These are phyloP conservation scores for Phytopythium litorale DNA, from an alignment of 352 stramenopile genomes.

Conservation along the genomic window DNA sequence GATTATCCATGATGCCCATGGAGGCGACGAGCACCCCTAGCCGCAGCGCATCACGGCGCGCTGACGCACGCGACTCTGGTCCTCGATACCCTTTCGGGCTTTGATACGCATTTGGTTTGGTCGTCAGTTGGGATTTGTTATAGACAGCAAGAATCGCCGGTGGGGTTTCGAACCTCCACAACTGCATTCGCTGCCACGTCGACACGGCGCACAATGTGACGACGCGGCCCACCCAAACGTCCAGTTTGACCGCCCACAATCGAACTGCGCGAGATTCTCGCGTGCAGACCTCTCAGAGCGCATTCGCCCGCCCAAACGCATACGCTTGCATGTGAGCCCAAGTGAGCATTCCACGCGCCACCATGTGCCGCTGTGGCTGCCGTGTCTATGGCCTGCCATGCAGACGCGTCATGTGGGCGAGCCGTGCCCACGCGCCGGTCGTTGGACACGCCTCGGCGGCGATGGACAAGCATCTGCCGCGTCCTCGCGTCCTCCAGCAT, in stretches of 20 bases:
- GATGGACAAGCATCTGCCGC: constrained; percentile 7
- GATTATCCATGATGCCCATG: neutral
- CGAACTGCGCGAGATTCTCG: constrained; percentile 5
- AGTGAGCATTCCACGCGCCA: neutral
- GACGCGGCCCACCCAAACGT: constrained; percentile 3
- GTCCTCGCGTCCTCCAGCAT: neutral
- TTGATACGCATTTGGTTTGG: neutral
- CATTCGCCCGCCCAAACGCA: neutral
- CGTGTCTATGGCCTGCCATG: neutral
- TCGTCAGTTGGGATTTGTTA: neutral
- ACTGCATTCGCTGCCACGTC: neutral
- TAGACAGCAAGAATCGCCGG: neutral
- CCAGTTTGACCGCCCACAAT: neutral
- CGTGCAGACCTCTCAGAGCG: neutral
- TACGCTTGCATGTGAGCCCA: neutral
- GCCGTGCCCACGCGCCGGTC: constrained; percentile 1
- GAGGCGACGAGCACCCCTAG: constrained; percentile 4
- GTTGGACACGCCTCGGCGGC: constrained; percentile 4
- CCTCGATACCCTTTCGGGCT: neutral
- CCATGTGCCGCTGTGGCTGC: neutral
- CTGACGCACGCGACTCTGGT: neutral
- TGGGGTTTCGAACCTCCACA: neutral
- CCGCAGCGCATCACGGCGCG: neutral
- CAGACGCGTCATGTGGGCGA: neutral
- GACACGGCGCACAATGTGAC: constrained; percentile 1